Conservation (phyloP, 495 filamentous ascomycete species). For the Hypoxylon lienhwacheense region DNA sequence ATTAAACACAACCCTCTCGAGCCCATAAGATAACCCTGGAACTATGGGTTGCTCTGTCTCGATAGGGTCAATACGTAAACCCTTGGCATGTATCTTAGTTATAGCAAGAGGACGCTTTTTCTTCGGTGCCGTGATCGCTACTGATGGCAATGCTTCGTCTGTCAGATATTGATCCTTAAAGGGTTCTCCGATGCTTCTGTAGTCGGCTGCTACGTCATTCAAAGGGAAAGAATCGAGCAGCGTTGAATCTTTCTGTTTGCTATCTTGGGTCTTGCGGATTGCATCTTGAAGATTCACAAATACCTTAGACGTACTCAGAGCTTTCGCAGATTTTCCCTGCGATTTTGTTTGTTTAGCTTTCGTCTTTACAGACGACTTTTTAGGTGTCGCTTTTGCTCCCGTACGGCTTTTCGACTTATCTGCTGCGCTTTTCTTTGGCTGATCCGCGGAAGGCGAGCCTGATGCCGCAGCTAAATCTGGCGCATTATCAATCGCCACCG, state of each 20-base stretch:
- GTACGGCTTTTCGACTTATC: neutral
- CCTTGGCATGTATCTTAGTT: conserved; percentile 29
- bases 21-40: conserved; percentile 71
- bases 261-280: too few relatives aligned
- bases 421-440: too few relatives aligned
- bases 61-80: conserved; percentile 47
- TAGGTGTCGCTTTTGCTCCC: neutral
- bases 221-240: too few relatives aligned
- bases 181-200: conserved; percentile 2
- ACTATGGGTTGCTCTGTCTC: conserved; percentile 60
- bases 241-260: too few relatives aligned
- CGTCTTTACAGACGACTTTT: neutral
- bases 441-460: too few relatives aligned
- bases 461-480: neutral
- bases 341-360: neutral
- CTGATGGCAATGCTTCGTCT: neutral
- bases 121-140: neutral
- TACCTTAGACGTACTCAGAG: too few relatives aligned
- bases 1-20: conserved; percentile 93
- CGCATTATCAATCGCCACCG: neutral
- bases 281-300: too few relatives aligned
- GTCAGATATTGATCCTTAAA: neutral
- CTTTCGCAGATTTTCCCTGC: too few relatives aligned
- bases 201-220: neutral
- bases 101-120: conserved; percentile 12